Base-by-base conservation (phyloP, 352 stramenopile species). In the Phytophthora fragariaefolia region DNA sequence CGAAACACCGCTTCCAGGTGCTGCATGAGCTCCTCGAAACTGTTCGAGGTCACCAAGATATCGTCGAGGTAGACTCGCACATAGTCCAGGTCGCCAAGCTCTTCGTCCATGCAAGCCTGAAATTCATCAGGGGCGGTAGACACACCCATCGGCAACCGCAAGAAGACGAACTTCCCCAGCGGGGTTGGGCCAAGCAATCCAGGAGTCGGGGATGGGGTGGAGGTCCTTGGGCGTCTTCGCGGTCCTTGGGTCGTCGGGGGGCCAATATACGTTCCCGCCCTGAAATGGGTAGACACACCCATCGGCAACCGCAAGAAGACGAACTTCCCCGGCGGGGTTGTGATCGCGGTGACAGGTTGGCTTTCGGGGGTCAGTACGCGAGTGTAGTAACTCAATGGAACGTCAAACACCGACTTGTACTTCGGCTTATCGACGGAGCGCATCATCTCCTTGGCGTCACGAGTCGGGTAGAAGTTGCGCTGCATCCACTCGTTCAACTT, bases 1-100 rank as follows among this genome's bases (percentile, higher is more conserved):
- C 40, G 9, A 18, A 60, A 60, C 1, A 60, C 26, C 8, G 30
- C 36, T 26, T 27, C 26, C 12, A 56, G 10, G n/a, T 56, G 48
- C 28, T 51, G 5, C 2, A 60, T 15, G 17, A 42, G 47, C 6
- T 65, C 57, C 2, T 65, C 46, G 17, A 24, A 38, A 13, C 22
- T 34, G 6, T 13, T n/a, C 7, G 36, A 65, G 8, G 58, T 34
- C 13, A 58, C 54, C 7, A 58, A 30, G 2, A 64, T 51, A 12
- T 57, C 57, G 6, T 65, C 57, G 5, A 65, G 36, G 7, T 57
- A 58, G 15, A 50, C 47, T 2, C 56, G 17, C 2, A 65, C 57
- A n/a, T 58, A 58, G 1, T 56, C 46, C 6, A 65, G 2, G n/a
- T 65, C 57, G 1, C 47, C 32, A 3, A 56, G 38, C 10, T 51